Evolutionary conservation across 2,329 filamentous ascomycete species (phyloP), one percentile per base, ranked within the genome.

Genomic region (Clarireedia sp.): DNA sequence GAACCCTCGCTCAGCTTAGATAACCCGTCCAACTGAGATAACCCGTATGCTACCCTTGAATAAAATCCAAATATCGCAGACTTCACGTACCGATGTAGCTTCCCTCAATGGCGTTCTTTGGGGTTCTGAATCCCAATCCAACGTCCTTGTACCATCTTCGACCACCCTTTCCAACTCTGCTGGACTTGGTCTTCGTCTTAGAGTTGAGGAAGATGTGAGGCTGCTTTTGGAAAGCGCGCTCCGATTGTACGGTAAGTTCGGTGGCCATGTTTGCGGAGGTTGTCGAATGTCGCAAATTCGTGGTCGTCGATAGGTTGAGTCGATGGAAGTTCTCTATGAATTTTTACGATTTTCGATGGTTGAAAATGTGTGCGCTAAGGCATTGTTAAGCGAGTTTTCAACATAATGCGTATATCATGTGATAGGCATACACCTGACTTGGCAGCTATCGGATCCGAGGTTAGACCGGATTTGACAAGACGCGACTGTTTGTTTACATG

Each of bases 221-320:
- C 85, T 99, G 92, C 87, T 99, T 99, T 81, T 97, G 94, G 89
- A 89, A 99, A 84, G 94, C 94, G 82, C 94, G 92, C 87, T 99
- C 94, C 76, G 90, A 95, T 87, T 99, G 94, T 79, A 99, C 94
- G 77, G 90, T 95, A 81, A 96, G 84, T 83, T 96, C 90, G 84
- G 90, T 96, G 76, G 90, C 90, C 90, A 95, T 96, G 77, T 29
- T 68, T 66, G 66, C 65, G 67, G 60, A 60, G 24, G 54, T 61
- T 58, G 60, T 69, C 62, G 64, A 63, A 17, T 60, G 62, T 67
- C 66, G 65, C 62, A 63, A 63, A 55, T 65, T 63, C 60, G 58
- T 54, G 59, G 49, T 51, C 48, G 48, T 55, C 54, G 47, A 59
- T 56, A 56, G 54, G 49, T 58, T 55, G 55, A 56, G 59, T 58